phyloP scores from a whole-genome alignment of 805 yeast genomes.

The Suhomyces vadensis region DNA sequence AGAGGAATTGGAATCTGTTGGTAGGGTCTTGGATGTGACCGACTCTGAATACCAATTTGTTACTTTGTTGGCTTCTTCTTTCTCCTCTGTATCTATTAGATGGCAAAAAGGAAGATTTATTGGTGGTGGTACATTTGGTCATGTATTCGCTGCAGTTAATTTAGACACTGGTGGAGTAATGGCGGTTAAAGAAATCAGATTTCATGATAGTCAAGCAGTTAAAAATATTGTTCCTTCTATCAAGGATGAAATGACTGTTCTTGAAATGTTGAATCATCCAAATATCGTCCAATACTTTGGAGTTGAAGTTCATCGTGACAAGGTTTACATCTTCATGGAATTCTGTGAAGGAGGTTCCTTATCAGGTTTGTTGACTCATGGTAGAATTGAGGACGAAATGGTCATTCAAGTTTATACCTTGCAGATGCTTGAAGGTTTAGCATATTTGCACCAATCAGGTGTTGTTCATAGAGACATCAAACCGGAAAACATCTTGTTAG shows the following conservation, averaged over 20 bases:
- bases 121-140: conserved; percentile 96
- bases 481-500: conserved; percentile 89
- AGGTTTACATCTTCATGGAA: conserved; percentile 96
- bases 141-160: conserved; percentile 88
- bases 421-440: conserved; percentile 93
- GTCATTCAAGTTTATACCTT: conserved; percentile 87
- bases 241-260: conserved; percentile 93
- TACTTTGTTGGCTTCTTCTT: conserved; percentile 81
- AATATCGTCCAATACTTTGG: conserved; percentile 96
- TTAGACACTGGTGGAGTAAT: conserved; percentile 92
- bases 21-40: conserved; percentile 85
- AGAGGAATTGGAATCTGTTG: conserved; percentile 54
- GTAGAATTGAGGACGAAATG: conserved; percentile 92
- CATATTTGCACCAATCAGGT: conserved; percentile 90
- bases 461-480: conserved; percentile 96
- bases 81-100: conserved; percentile 85
- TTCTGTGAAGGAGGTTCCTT: conserved; percentile 95
- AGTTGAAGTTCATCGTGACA: conserved; percentile 94
- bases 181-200: conserved; percentile 94
- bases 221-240: conserved; percentile 83
- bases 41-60: conserved; percentile 87
- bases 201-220: conserved; percentile 85
- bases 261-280: conserved; percentile 94
- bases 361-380: conserved; percentile 81
- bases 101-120: conserved; percentile 96